A percentile compares a stretch with the other conserved stretches of the same genome.
These are phyloP conservation scores for Diaporthe velutina DNA, from an alignment of 2,329 filamentous ascomycete genomes.

Conservation along the genomic window DNA sequence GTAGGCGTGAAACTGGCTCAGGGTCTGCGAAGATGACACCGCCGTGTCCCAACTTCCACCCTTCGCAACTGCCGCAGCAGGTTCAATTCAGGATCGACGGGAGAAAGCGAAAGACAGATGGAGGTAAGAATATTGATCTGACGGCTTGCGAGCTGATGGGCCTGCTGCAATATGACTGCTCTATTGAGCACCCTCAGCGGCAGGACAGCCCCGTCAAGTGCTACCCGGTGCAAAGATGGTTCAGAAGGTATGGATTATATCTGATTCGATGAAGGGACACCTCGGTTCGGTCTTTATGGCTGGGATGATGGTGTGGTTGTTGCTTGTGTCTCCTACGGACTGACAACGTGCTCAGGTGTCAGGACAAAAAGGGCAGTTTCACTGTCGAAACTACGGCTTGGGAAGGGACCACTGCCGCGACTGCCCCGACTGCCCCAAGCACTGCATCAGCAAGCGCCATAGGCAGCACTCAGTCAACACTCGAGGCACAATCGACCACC, in stretches of 20 bases:
- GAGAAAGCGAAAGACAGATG: constrained; percentile 64
- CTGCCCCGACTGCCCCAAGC: constrained; percentile 46
- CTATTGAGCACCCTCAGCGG: constrained; percentile 61
- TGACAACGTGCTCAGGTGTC: constrained; percentile 60
- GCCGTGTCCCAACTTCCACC: constrained; percentile 67
- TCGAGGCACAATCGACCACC: constrained; percentile 39
- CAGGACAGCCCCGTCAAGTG: constrained; percentile 65
- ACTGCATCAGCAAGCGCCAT: constrained; percentile 42
- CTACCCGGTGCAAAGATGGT: constrained; percentile 70
- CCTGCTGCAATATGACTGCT: constrained; percentile 73
- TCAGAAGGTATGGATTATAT: constrained; percentile 64
- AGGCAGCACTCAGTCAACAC: constrained; percentile 12
- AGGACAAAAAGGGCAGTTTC: constrained; percentile 68
- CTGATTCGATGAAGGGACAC: neutral
- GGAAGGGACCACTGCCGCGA: constrained; percentile 56
- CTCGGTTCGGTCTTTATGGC: neutral
- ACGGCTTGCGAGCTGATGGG: constrained; percentile 67
- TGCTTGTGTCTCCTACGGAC: neutral
- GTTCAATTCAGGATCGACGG: constrained; percentile 63
- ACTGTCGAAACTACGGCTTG: constrained; percentile 74
- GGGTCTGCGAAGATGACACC: constrained; percentile 64
- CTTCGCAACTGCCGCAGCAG: constrained; percentile 61
- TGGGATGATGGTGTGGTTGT: neutral
- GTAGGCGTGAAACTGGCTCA: neutral
- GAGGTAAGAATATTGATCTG: constrained; percentile 60